These are phyloP conservation scores for Sphaerobolus stellatus DNA, from an alignment of 1,284 basidiomycete genomes.

Conservation along the genomic window DNA sequence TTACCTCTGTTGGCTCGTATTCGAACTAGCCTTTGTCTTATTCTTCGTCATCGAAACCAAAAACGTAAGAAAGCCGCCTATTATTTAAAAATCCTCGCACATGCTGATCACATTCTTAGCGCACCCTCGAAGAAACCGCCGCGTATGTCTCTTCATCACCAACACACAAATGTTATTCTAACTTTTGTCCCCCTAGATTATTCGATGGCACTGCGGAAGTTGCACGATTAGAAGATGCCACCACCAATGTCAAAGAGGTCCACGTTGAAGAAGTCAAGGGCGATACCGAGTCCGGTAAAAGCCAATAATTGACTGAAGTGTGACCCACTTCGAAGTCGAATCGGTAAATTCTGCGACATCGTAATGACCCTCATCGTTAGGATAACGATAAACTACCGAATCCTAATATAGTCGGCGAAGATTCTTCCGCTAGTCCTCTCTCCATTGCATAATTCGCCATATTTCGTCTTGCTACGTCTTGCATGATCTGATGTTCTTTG, in stretches of 20 bases:
- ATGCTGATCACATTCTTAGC: background rate
- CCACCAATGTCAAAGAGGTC: background rate
- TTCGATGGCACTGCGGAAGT: constrained; percentile 18
- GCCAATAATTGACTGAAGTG: too few species aligned
- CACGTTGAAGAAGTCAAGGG: background rate
- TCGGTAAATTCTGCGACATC: too few species aligned
- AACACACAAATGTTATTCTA: background rate
- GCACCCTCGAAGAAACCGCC: constrained; percentile 18
- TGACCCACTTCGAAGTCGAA: too few species aligned
- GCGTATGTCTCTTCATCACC: constrained; percentile 8
- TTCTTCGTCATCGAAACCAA: constrained; percentile 26
- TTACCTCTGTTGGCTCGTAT: constrained; percentile 28
- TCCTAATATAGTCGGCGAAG: too few species aligned
- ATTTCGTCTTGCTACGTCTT: too few species aligned
- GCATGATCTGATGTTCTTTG: too few species aligned
- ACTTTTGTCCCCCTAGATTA: constrained; percentile 8
- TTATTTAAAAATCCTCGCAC: too few species aligned
- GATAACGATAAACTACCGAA: too few species aligned
- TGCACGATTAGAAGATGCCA: constrained; percentile 4
- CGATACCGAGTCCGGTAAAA: background rate
- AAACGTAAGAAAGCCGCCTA: constrained; percentile 10
- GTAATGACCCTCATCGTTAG: too few species aligned
- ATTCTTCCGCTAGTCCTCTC: too few species aligned
- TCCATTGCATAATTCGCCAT: too few species aligned
- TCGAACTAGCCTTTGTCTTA: constrained; percentile 36